phyloP scores from a whole-genome alignment of 2,329 filamentous ascomycete species.

The Exophiala mesophila region DNA sequence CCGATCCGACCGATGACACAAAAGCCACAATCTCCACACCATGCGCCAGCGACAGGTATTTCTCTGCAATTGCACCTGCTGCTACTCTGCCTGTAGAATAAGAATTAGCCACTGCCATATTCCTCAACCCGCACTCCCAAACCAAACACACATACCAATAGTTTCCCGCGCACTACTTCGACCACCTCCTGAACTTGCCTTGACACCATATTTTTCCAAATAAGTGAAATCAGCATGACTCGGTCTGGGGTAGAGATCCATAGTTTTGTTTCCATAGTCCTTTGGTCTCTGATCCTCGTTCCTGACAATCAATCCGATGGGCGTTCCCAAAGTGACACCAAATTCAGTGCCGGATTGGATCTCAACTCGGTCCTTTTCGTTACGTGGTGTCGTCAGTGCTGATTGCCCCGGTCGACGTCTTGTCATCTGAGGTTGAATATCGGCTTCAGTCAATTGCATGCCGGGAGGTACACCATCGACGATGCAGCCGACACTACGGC shows the following conservation, averaged over 20 bases:
- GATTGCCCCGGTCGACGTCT: conserved; percentile 84
- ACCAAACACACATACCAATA: conserved; percentile 55
- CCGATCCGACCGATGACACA: conserved; percentile 75
- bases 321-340: conserved; percentile 83
- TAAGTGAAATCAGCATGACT: conserved; percentile 97
- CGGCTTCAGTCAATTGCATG: conserved; percentile 74
- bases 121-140: not conserved
- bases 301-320: conserved; percentile 78
- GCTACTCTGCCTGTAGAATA: conserved; percentile 65
- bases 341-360: conserved; percentile 93
- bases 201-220: conserved; percentile 92
- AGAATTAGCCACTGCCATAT: not conserved
- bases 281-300: conserved; percentile 91
- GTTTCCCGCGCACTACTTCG: conserved; percentile 91
- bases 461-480: conserved; percentile 88
- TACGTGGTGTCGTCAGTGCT: conserved; percentile 81
- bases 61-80: conserved; percentile 86
- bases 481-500: conserved; percentile 88
- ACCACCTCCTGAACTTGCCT: conserved; percentile 84
- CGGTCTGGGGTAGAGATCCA: conserved; percentile 85
- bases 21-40: conserved; percentile 89
- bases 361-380: conserved; percentile 86
- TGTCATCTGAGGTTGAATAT: conserved; percentile 94
- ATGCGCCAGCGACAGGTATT: conserved; percentile 76
- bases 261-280: conserved; percentile 80